Percentiles rank a stretch among this genome's conserved stretches.
phyloP scores from a whole-genome alignment of 75 land plant genomes.

The Cunninghamia lanceolata region DNA sequence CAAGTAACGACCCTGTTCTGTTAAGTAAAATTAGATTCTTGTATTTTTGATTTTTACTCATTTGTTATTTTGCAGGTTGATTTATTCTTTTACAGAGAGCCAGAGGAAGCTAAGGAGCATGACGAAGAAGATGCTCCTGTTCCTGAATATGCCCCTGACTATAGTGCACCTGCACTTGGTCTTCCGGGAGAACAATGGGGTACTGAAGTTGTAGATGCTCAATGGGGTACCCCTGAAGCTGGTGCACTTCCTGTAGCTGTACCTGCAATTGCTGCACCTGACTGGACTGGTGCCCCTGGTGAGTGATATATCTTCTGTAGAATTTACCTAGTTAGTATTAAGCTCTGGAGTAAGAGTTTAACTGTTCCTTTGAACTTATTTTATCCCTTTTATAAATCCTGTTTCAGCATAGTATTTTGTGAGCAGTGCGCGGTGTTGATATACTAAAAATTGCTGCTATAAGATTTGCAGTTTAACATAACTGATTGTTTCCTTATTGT shows the following conservation, averaged over 20 bases:
- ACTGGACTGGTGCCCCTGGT: slow-evolving; percentile 35
- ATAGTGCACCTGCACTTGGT: slow-evolving; percentile 15
- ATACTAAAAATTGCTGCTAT: background rate
- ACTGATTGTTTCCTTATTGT: background rate
- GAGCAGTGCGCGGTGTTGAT: background rate
- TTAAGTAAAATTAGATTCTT: background rate
- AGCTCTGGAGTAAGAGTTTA: background rate
- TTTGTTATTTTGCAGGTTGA: slow-evolving; percentile 56
- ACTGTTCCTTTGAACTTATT: background rate
- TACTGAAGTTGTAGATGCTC: slow-evolving; percentile 10
- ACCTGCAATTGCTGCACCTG: slow-evolving; percentile 20
- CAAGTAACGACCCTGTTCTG: background rate
- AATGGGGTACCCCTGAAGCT: slow-evolving; percentile 14
- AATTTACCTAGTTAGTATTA: slow-evolving; percentile 9
- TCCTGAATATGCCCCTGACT: slow-evolving; percentile 30
- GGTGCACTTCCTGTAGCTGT: slow-evolving; percentile 19
- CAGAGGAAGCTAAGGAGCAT: slow-evolving; percentile 77
- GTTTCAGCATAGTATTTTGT: background rate
- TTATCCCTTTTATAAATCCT: background rate
- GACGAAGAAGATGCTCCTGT: slow-evolving; percentile 62
- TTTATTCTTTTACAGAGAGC: slow-evolving; percentile 81
- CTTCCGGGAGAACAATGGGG: slow-evolving; percentile 24
- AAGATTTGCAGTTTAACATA: background rate
- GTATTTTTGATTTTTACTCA: background rate
- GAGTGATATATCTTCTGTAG: slow-evolving; percentile 6